phyloP scores from a whole-genome alignment of 2,329 filamentous ascomycete genomes.

The Cordyceps fumosorosea region DNA sequence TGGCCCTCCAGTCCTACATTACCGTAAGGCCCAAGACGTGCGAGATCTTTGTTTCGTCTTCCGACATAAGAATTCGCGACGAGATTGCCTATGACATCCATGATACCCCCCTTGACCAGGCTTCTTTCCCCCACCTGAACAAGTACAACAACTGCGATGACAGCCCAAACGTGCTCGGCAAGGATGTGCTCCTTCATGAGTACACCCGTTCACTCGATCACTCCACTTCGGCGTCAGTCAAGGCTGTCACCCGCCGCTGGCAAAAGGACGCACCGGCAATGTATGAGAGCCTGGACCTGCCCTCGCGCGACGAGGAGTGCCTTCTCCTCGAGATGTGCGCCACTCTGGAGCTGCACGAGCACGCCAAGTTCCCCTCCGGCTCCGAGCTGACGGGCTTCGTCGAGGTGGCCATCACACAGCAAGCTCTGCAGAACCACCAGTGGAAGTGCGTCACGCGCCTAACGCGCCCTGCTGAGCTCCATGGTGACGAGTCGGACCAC shows the following conservation, averaged over 20 bases:
- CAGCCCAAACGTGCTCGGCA: slow-evolving; percentile 42
- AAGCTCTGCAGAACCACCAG: slow-evolving; percentile 45
- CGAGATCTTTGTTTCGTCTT: slow-evolving; percentile 53
- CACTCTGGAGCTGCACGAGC: slow-evolving; percentile 52
- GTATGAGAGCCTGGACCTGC: slow-evolving; percentile 43
- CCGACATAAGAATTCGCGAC: slow-evolving; percentile 43
- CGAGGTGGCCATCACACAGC: slow-evolving; percentile 51
- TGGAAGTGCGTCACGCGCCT: slow-evolving; percentile 57
- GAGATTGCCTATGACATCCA: slow-evolving; percentile 40
- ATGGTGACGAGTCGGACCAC: slow-evolving; percentile 35
- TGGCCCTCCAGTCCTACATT: slow-evolving; percentile 47
- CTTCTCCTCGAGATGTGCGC: slow-evolving; percentile 58
- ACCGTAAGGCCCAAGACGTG: slow-evolving; percentile 51
- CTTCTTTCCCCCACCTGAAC: slow-evolving; percentile 50
- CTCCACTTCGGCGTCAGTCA: slow-evolving; percentile 49
- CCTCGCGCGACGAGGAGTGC: slow-evolving; percentile 42
- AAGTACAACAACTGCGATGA: slow-evolving; percentile 48
- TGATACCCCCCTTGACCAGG: slow-evolving; percentile 35
- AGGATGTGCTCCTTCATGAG: slow-evolving; percentile 51
- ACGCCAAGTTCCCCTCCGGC: slow-evolving; percentile 50
- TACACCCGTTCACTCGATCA: slow-evolving; percentile 50
- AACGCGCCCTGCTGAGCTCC: slow-evolving; percentile 49
- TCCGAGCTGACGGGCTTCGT: slow-evolving; percentile 54
- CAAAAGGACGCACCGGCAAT: slow-evolving; percentile 52
- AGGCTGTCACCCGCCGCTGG: slow-evolving; percentile 49